phyloP scores from a whole-genome alignment of 441 rosid genomes.

The Jatropha podagrica region DNA sequence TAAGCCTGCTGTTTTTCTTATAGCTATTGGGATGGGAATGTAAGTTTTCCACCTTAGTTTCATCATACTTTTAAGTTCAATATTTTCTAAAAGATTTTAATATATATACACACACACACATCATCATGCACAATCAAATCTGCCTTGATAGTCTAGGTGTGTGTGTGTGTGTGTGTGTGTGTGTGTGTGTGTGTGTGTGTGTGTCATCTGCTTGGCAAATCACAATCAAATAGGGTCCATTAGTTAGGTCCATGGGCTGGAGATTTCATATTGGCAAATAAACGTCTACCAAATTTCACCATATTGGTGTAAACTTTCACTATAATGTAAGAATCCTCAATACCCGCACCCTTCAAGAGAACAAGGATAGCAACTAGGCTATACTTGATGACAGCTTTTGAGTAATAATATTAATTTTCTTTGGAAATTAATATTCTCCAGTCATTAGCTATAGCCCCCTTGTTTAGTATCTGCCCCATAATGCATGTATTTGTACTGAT shows the following conservation, averaged over 20 bases:
- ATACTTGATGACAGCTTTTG: background rate
- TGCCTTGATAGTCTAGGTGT: no score
- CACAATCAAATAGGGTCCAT: no score
- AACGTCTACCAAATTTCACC: no score
- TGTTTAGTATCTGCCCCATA: background rate
- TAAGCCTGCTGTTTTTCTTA: constrained; percentile 65
- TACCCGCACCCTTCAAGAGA: background rate
- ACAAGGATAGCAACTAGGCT: background rate
- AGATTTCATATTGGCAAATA: no score
- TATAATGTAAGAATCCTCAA: background rate
- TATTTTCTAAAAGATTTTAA: background rate
- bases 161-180: no score
- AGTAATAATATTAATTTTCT: background rate
- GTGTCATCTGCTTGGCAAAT: no score
- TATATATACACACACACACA: background rate
- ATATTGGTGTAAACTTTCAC: no score
- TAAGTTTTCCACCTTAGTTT: constrained; percentile 39
- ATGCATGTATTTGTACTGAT: background rate
- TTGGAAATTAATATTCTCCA: background rate
- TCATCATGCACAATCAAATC: no score
- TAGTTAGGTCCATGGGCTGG: no score
- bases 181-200: no score
- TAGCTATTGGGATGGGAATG: constrained; percentile 83
- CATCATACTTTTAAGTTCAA: background rate
- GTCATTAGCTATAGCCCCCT: background rate